phyloP scores from a whole-genome alignment of 78 protist genomes.

The Salpingoeca rosetta region DNA sequence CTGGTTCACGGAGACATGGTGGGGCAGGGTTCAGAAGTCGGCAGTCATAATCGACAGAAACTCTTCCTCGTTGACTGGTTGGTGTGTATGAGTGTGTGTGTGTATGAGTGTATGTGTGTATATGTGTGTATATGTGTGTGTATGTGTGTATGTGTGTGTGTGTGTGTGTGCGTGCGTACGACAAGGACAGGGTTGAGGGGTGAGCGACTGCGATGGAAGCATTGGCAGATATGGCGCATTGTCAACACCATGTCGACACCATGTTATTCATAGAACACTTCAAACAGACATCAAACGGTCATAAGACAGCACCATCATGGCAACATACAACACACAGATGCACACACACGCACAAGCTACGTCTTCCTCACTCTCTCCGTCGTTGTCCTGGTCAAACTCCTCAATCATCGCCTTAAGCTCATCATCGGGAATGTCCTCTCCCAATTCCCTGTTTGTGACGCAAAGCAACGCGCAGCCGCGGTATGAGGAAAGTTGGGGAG shows the following conservation, averaged over 20 bases:
- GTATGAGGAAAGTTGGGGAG: no score
- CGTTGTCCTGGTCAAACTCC: constrained; percentile 81
- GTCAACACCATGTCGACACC: no score
- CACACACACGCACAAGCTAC: neutral
- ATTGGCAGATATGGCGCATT: neutral
- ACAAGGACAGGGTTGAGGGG: no score
- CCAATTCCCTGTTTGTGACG: constrained; percentile 57
- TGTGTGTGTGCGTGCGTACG: no score
- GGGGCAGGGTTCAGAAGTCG: constrained; percentile 6
- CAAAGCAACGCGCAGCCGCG: no score
- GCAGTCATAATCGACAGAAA: constrained; percentile 10
- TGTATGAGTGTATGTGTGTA: no score
- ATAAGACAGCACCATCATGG: neutral
- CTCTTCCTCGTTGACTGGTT: constrained; percentile 10
- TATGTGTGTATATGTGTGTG: no score
- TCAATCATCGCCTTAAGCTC: constrained; percentile 86
- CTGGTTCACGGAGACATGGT: no score
- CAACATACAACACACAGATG: no score
- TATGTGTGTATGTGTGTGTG: no score
- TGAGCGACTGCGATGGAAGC: neutral
- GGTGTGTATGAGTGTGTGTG: no score
- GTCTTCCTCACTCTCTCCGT: constrained; percentile 45
- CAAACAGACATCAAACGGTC: neutral
- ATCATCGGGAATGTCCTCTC: constrained; percentile 70
- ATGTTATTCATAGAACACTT: no score